These are phyloP conservation scores for Candida multigemmis DNA, from an alignment of 805 yeast genomes.

Conservation along the genomic window DNA sequence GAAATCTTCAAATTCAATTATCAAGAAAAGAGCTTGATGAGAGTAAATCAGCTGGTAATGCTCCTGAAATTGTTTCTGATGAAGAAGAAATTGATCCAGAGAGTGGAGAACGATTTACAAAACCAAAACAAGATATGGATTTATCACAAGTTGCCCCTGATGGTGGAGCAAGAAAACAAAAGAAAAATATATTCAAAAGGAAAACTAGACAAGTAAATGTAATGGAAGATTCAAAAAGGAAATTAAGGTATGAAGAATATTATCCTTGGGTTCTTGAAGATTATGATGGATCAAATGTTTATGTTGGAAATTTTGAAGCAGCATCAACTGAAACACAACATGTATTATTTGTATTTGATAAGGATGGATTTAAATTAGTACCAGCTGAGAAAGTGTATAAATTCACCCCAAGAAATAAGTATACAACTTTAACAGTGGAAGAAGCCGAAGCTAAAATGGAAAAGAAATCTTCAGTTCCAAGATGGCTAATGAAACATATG, in stretches of 20 bases:
- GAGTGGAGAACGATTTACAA: conserved; percentile 5
- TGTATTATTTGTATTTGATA: conserved; percentile 76
- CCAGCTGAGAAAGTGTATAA: conserved; percentile 93
- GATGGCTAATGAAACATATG: conserved; percentile 94
- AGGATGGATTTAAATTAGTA: conserved; percentile 82
- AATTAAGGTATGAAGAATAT: conserved; percentile 87
- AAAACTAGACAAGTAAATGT: conserved; percentile 80
- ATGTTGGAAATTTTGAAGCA: conserved; percentile 95
- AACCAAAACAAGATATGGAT: conserved; percentile 26
- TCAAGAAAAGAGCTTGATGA: conserved; percentile 65
- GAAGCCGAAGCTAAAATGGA: conserved; percentile 96
- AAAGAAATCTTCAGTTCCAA: conserved; percentile 64
- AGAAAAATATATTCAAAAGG: conserved; percentile 51
- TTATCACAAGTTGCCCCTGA: conserved; percentile 82
- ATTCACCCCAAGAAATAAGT: conserved; percentile 88
- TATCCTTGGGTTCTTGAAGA: conserved; percentile 99
- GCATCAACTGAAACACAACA: conserved; percentile 71
- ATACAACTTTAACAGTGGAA: conserved; percentile 87
- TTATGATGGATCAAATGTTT: conserved; percentile 86
- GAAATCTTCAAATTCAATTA: conserved; percentile 79
- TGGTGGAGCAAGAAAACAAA: conserved; percentile 72
- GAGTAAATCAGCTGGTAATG: conserved; percentile 20
- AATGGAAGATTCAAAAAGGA: conserved; percentile 75
- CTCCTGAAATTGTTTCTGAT: conserved; percentile 9
- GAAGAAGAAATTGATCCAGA: conserved; percentile 6